Evolutionary conservation across 2,329 filamentous ascomycete species (phyloP).

Genomic region (Colletotrichum endophyticum): DNA sequence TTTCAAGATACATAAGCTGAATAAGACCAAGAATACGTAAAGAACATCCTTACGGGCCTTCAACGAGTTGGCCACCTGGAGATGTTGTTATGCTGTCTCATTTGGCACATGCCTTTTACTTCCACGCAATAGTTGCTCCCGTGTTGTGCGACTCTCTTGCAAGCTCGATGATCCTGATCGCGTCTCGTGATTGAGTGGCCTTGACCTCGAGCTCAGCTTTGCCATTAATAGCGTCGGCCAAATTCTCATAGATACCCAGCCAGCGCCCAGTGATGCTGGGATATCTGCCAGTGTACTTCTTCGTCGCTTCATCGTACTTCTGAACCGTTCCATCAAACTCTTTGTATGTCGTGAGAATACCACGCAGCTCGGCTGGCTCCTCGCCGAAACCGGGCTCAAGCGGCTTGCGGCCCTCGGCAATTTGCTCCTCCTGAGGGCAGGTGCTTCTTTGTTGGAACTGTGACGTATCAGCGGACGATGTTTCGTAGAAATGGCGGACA

Average conservation of each 20-base stretch:
- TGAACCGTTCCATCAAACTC: constrained; percentile 37
- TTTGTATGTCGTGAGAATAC: constrained; percentile 38
- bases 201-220: constrained; percentile 42
- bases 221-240: constrained; percentile 42
- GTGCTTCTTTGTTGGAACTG: constrained; percentile 27
- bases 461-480: neutral
- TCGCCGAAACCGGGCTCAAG: constrained; percentile 34
- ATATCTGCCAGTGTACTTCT: constrained; percentile 39
- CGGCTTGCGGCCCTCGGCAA: constrained; percentile 29
- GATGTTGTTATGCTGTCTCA: neutral
- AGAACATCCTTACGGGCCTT: accelerated
- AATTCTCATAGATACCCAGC: constrained; percentile 43
- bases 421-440: constrained; percentile 40
- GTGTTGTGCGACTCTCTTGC: constrained; percentile 42
- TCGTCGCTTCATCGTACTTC: constrained; percentile 30
- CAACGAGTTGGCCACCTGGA: accelerated
- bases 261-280: constrained; percentile 43
- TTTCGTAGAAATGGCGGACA: neutral
- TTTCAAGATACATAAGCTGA: neutral
- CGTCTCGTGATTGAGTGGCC: constrained; percentile 41
- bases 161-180: constrained; percentile 43
- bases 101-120: neutral
- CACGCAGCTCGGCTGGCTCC: constrained; percentile 33
- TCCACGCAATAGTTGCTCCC: constrained; percentile 33
- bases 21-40: neutral